These are phyloP conservation scores for Candida nanaspora DNA, from an alignment of 805 yeast genomes.

Conservation along the genomic window DNA sequence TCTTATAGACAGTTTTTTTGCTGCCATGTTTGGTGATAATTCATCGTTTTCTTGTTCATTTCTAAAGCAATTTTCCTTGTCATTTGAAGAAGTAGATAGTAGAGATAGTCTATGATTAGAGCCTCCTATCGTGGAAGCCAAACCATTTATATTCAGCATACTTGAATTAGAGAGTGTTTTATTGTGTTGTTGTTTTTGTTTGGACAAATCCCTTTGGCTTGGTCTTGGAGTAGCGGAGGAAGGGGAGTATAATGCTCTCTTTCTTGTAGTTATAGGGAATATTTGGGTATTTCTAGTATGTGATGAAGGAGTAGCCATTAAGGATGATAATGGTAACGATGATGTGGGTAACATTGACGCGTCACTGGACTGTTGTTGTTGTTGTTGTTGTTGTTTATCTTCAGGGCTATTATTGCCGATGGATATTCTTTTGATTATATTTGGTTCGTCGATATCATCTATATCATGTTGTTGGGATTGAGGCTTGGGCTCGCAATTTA, in stretches of 20 bases:
- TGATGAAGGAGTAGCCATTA: neutral
- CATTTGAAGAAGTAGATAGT: too few species aligned
- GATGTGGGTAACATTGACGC: too few species aligned
- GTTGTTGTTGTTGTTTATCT: too few species aligned
- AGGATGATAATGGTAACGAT: neutral
- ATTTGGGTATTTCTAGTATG: neutral
- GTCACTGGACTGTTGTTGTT: too few species aligned
- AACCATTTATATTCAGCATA: too few species aligned
- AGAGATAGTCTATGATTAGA: too few species aligned
- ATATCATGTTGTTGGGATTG: too few species aligned
- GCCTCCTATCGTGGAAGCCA: too few species aligned
- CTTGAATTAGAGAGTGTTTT: neutral
- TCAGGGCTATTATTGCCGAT: too few species aligned
- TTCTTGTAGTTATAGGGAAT: slow-evolving; percentile 14
- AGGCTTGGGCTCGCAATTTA: too few species aligned
- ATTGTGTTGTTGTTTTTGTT: neutral
- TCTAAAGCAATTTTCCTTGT: neutral
- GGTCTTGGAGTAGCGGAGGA: slow-evolving; percentile 16
- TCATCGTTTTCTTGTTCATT: neutral
- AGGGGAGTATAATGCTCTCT: slow-evolving; percentile 21
- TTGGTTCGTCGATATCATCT: too few species aligned
- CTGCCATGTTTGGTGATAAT: neutral
- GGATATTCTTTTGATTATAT: too few species aligned
- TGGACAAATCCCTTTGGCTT: slow-evolving; percentile 6
- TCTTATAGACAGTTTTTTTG: slow-evolving; percentile 29